Evolutionary conservation across 257 asterid species (phyloP), one percentile per base, ranked within the genome.

Genomic region (Penstemon barbatus): DNA sequence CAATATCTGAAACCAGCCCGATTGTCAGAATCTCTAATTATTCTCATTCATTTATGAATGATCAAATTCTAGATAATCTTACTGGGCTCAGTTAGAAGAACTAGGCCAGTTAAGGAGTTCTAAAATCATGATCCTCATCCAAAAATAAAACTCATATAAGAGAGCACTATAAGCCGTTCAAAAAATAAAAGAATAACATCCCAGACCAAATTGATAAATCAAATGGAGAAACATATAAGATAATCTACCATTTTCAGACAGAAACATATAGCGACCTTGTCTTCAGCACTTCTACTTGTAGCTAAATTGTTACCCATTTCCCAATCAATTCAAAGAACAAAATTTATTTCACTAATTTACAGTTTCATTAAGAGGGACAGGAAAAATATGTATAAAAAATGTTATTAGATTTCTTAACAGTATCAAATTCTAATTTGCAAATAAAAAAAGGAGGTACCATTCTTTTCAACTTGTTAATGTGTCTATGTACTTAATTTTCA

Each of bases 1-100:
- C 84, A 93, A 83, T 66, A 93, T 90, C 99, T 93, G 74, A 55
- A 71, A 57, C 52, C 62, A 52, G 65, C 42, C 50, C n/a, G 42
- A 62, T 39, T 39, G 12, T 74, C 72, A 76, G 74, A 56, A 41
- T 53, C 65, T 38, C 61, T 12, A 50, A 39, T 36, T 49, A 63
- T 66, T 42, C 8, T 6, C 37, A 6, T 58, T 38, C 68, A 18
- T 43, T 15, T 18, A 37, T 40, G 42, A 11, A 63, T 49, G 9
- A 44, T 42, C 19, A 7, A 43, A 62, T 57, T 25, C 57, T 37
- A 51, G 33, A 43, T 45, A 65, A 13, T 68, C 71, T 25, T 40
- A 15, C 48, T 53, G 41, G 19, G 48, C 7, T 50, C 55, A 15
- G 62, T 7, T 33, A 59, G 69, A 71, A 3, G 8, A 44, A 65